phyloP scores from a whole-genome alignment of 257 asterid species.

The Solanum pennellii region DNA sequence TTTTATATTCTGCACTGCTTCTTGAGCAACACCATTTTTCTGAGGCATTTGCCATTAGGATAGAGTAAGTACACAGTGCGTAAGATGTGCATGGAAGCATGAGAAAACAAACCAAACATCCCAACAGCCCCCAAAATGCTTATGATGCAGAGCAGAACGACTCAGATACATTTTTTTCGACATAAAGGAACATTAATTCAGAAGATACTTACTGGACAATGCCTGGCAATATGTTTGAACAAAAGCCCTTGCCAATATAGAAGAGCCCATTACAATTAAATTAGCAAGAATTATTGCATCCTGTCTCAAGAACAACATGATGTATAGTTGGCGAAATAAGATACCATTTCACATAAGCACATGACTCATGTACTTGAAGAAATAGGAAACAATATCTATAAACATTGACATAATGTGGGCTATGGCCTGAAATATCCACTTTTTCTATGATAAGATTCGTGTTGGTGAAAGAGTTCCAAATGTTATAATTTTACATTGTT shows the following conservation, averaged over 20 bases:
- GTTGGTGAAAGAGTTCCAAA: not conserved
- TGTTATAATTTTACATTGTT: not conserved
- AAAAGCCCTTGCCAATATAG: constrained; percentile 45
- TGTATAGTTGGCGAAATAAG: not conserved
- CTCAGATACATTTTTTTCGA: not conserved
- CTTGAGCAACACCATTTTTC: constrained; percentile 66
- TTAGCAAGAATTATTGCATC: constrained; percentile 55
- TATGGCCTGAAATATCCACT: not conserved
- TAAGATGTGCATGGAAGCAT: not conserved
- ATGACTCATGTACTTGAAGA: not conserved
- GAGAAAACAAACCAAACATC: not conserved
- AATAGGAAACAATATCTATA: not conserved
- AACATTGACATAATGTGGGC: not conserved
- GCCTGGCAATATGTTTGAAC: constrained; percentile 74
- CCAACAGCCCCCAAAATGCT: not conserved
- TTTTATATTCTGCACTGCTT: constrained; percentile 42
- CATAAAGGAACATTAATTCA: not conserved
- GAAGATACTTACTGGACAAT: constrained; percentile 37
- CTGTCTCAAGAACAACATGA: constrained; percentile 16
- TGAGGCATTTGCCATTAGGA: constrained; percentile 43
- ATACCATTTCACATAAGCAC: not conserved
- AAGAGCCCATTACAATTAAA: constrained; percentile 52
- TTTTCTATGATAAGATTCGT: not conserved
- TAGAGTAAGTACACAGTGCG: not conserved
- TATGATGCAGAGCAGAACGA: not conserved